These are phyloP conservation scores for Pistacia atlantica DNA, from an alignment of 345 rosid genomes.

Conservation along the genomic window DNA sequence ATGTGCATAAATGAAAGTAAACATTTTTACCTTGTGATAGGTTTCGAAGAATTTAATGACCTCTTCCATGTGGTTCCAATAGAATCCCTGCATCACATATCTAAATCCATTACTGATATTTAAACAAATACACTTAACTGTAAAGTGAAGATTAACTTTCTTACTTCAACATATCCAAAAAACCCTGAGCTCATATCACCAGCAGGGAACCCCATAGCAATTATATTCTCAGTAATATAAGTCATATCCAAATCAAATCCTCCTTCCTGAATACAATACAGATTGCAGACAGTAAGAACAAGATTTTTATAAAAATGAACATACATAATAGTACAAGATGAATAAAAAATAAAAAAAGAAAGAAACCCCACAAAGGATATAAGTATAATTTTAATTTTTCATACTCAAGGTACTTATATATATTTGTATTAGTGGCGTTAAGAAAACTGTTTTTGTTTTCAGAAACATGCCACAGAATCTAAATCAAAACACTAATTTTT, in stretches of 20 bases:
- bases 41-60: conserved; percentile 88
- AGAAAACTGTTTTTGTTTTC: background rate
- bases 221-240: conserved; percentile 80
- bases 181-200: conserved; percentile 94
- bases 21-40: conserved; percentile 66
- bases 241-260: conserved; percentile 89
- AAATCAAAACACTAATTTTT: background rate
- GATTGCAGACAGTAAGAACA: background rate
- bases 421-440: background rate
- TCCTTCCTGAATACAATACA: conserved; percentile 59
- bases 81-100: conserved; percentile 69
- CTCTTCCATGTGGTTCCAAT: conserved; percentile 94
- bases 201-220: conserved; percentile 98
- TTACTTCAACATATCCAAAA: conserved; percentile 84
- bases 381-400: no score
- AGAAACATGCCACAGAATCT: background rate
- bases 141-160: conserved; percentile 18
- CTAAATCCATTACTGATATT: conserved; percentile 1
- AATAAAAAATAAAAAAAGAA: background rate
- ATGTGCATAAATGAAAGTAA: background rate
- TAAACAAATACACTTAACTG: background rate
- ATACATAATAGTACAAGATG: background rate
- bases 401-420: background rate
- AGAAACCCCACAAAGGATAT: background rate
- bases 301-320: background rate